Evolutionary conservation across 2,329 filamentous ascomycete species (phyloP), one percentile per base, ranked within the genome.

Genomic region (Colletotrichum tabaci): DNA sequence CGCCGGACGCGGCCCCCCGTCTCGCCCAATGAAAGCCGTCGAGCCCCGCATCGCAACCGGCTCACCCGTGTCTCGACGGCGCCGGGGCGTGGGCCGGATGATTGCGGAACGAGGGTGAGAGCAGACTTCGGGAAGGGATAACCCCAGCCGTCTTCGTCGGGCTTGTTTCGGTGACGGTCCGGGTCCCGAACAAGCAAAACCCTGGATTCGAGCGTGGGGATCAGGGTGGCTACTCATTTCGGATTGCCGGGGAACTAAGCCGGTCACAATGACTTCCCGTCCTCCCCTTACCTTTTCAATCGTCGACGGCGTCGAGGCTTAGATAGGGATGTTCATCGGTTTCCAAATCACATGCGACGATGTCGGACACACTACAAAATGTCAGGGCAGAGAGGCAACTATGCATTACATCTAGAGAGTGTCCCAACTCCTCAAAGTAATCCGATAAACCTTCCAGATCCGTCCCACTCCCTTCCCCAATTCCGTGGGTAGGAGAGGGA

Each of bases 381-480:
- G 26, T 46, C 9, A 30, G 40, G n/a, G 50, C 50, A 46, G 40
- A 46, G 40, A 30, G 46, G 57, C 50, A 60, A 46, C 56, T 60
- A 60, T 44, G 56, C 57, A 60, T 60, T 60, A 46, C 23, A n/a
- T 60, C 57, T 60, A 60, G 23, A 60, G 30, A 60, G 40, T 9
- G 18, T 44, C 40, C 57, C 38, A 46, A 60, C 23, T 35, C 57
- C 35, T 40, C 56, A 21, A 23, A 21, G 21, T 26, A 21, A 56
- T 44, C 55, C 55, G 35, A 42, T 26, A 42, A 57, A 23, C 55
- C 40, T 46, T 46, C 40, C 40, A 44, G 12, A 57, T 42, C 40
- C 30, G 23, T 16, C 23, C 15, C 9, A 2, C 15, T 38, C 9
- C 35, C 42, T 44, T 16, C 16, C 55, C 55, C 38, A 26, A 42